A percentile compares a stretch with the other conserved stretches of the same genome.
Evolutionary conservation across 2,329 filamentous ascomycete genomes (phyloP).

Genomic region (Arthrobotrys megalospora): DNA sequence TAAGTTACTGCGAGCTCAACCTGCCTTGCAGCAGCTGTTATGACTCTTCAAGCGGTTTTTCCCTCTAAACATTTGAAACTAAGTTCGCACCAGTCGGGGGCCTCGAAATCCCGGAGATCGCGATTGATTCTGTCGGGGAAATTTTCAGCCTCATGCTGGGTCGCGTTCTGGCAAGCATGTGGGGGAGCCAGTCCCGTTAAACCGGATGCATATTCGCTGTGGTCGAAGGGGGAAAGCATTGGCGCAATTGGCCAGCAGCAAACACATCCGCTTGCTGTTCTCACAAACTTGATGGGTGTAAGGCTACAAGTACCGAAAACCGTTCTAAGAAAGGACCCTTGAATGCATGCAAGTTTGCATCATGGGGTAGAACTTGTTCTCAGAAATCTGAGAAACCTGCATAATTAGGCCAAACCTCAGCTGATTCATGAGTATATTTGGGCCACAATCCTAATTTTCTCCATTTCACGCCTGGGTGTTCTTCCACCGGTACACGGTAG

Average conservation of each 20-base stretch:
- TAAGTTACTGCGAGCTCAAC: neutral
- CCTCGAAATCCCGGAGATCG: constrained; percentile 26
- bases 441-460: constrained; percentile 1
- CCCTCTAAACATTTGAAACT: neutral
- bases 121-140: constrained; percentile 34
- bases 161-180: constrained; percentile 44
- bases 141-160: constrained; percentile 32
- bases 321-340: neutral
- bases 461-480: neutral
- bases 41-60: constrained; percentile 6
- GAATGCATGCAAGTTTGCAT: constrained; percentile 35
- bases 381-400: constrained; percentile 37
- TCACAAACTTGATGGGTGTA: constrained; percentile 3
- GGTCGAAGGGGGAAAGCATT: constrained; percentile 1
- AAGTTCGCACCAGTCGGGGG: constrained; percentile 1
- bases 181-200: constrained; percentile 2
- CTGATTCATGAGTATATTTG: constrained; percentile 12
- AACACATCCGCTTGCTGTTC: neutral
- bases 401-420: constrained; percentile 7
- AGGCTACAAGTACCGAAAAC: neutral
- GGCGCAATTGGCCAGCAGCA: neutral
- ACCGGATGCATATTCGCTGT: constrained; percentile 34
- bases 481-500: too few relatives aligned
- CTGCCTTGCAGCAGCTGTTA: neutral
- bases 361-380: constrained; percentile 36